Evolutionary conservation across 768 basidiomycete species (phyloP).

Genomic region (Tremella mesenterica): DNA sequence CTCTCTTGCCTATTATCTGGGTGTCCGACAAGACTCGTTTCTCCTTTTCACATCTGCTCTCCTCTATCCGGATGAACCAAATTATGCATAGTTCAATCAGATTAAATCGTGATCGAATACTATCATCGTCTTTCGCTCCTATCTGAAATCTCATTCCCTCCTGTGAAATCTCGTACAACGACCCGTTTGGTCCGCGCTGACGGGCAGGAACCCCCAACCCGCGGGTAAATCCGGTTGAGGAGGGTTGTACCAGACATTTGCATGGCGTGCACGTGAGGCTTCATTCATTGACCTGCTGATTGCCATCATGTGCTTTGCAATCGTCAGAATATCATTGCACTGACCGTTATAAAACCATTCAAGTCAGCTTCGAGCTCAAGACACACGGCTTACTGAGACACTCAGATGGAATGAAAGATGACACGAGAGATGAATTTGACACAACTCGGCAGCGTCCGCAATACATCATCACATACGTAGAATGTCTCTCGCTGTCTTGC

Average conservation of each 20-base stretch:
- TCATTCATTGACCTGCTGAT: no score
- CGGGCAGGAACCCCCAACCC: conserved; percentile 42
- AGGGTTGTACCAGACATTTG: no score
- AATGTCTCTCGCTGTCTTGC: conserved; percentile 39
- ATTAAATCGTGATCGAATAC: conserved; percentile 60
- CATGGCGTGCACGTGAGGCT: no score
- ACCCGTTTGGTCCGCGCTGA: conserved; percentile 7
- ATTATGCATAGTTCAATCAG: conserved; percentile 93
- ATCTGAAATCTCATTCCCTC: conserved; percentile 58
- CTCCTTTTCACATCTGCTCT: conserved; percentile 1
- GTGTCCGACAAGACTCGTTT: no score
- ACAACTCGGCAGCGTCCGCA: no score
- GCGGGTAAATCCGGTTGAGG: conserved; percentile 45
- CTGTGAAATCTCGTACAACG: not conserved
- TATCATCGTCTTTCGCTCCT: conserved; percentile 99
- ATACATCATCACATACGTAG: conserved; percentile 33
- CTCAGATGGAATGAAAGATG: no score
- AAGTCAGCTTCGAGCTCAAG: no score
- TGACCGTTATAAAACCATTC: no score
- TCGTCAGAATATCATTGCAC: no score
- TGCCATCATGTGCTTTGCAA: no score
- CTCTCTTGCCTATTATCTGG: not conserved
- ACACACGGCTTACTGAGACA: no score
- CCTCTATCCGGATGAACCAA: conserved; percentile 34
- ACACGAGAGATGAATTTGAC: no score